Conservation (phyloP, 1,284 basidiomycete genomes). For the Ceratobasidium sp. region DNA sequence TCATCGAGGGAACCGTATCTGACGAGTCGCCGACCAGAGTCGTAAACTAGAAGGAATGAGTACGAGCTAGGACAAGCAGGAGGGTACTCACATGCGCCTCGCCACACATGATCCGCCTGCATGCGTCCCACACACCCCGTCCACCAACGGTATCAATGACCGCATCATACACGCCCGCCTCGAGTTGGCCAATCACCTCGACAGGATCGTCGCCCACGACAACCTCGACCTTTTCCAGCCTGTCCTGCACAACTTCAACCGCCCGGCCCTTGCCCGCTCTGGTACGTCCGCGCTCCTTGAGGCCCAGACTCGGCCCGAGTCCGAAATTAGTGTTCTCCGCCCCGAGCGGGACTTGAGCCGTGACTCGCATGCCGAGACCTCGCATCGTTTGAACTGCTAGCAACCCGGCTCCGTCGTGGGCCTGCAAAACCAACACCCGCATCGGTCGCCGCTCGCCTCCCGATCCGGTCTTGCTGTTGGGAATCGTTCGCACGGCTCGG, state of each 20-base stretch:
- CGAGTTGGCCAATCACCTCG: constrained; percentile 61
- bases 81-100: constrained; percentile 49
- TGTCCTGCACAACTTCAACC: constrained; percentile 59
- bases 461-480: constrained; percentile 1
- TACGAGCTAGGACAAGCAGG: constrained; percentile 2
- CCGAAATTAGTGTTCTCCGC: background rate
- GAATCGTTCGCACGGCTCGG: constrained; percentile 71
- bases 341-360: constrained; percentile 64
- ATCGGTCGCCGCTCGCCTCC: constrained; percentile 46
- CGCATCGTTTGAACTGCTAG: constrained; percentile 77
- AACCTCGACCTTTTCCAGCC: constrained; percentile 45
- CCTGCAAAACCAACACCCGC: constrained; percentile 71
- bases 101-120: constrained; percentile 62
- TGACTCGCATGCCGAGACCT: constrained; percentile 64
- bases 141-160: constrained; percentile 84
- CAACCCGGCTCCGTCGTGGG: constrained; percentile 77
- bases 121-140: constrained; percentile 73
- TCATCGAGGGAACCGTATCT: constrained; percentile 64
- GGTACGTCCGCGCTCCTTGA: constrained; percentile 44
- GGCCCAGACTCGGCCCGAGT: background rate
- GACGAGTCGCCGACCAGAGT: constrained; percentile 70
- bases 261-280: constrained; percentile 48
- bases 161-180: constrained; percentile 70
- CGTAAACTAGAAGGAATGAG: constrained; percentile 65
- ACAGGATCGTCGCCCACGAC: constrained; percentile 55